Evolutionary conservation across 805 yeast species (phyloP).

Genomic region (Candida piceae): DNA sequence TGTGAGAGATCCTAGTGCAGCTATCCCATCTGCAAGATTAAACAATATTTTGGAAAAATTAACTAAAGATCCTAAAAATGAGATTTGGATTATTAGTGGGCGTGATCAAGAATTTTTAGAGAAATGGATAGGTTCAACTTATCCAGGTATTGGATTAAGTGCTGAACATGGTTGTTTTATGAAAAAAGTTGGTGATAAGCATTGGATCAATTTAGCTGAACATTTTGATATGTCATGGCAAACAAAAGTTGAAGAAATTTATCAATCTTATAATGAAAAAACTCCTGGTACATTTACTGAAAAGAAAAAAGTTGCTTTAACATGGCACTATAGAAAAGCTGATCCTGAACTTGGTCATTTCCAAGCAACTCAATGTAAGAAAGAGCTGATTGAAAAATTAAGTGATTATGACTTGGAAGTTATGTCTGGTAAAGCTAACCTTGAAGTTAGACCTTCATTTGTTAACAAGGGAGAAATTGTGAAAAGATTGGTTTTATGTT

Average conservation of each 20-base stretch:
- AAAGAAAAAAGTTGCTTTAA: slow-evolving; percentile 84
- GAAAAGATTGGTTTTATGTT: slow-evolving; percentile 61
- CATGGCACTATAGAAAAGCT: slow-evolving; percentile 96
- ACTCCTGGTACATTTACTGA: slow-evolving; percentile 91
- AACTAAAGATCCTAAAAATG: slow-evolving; percentile 71
- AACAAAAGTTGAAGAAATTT: slow-evolving; percentile 66
- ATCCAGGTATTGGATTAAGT: slow-evolving; percentile 66
- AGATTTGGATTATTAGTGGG: slow-evolving; percentile 94
- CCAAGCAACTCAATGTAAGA: slow-evolving; percentile 72
- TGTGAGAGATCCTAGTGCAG: slow-evolving; percentile 96
- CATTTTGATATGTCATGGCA: slow-evolving; percentile 94
- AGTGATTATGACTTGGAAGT: slow-evolving; percentile 79
- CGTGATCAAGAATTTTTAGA: slow-evolving; percentile 88
- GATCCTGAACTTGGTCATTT: slow-evolving; percentile 91
- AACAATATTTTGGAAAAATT: slow-evolving; percentile 53
- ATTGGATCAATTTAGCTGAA: slow-evolving; percentile 84
- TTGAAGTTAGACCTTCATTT: slow-evolving; percentile 94
- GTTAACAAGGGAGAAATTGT: slow-evolving; percentile 97
- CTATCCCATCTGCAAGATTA: slow-evolving; percentile 81
- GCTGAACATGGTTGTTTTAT: slow-evolving; percentile 98
- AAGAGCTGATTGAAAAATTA: slow-evolving; percentile 56
- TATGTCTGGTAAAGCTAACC: slow-evolving; percentile 95
- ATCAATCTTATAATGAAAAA: slow-evolving; percentile 70
- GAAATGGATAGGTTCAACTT: slow-evolving; percentile 74
- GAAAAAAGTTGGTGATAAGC: slow-evolving; percentile 56